Percentiles rank a stretch among this genome's conserved stretches.
These are phyloP conservation scores for Cryptosporidium sp. DNA, from an alignment of 169 alveolate species.

Conservation along the genomic window DNA sequence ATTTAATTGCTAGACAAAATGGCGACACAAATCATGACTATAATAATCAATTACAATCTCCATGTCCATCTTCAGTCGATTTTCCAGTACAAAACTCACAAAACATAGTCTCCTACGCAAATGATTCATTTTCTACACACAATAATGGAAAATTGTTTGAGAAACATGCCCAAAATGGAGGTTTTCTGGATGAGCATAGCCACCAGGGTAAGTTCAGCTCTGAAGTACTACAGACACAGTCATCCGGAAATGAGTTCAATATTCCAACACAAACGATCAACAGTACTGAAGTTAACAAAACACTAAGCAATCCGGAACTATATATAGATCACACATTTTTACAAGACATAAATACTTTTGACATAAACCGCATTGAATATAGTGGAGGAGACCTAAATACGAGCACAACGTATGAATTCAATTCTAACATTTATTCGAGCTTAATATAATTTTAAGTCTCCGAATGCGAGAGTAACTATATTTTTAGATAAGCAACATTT, in stretches of 20 bases:
- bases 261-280: neutral
- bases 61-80: neutral
- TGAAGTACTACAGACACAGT: neutral
- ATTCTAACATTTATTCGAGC: conserved; percentile 14
- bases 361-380: neutral
- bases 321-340: neutral
- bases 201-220: neutral
- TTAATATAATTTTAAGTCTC: neutral
- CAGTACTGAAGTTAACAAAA: neutral
- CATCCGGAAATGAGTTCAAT: neutral
- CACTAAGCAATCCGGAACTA: neutral
- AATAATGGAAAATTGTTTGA: neutral
- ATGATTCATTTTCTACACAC: neutral
- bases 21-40: neutral
- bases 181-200: neutral
- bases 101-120: too few species aligned
- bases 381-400: neutral
- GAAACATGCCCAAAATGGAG: neutral
- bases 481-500: neutral
- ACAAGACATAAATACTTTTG: neutral
- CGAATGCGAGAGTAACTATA: neutral
- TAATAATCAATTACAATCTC: neutral
- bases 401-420: neutral
- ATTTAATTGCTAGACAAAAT: neutral
- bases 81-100: neutral